Evolutionary conservation across 2,329 filamentous ascomycete species (phyloP).

Genomic region (Sporothrix pallida): DNA sequence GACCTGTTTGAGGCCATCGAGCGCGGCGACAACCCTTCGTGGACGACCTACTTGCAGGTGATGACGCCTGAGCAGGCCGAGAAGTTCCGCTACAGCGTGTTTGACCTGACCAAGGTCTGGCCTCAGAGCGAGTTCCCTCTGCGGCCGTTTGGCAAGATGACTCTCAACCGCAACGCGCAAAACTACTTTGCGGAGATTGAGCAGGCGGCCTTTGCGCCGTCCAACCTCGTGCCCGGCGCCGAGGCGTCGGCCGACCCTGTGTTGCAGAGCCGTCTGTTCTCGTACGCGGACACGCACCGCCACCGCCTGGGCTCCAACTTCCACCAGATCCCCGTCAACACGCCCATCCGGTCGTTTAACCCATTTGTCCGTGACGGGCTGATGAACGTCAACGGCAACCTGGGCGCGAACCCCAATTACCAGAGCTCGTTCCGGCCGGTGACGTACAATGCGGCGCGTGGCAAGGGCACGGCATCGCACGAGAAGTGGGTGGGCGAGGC

Average conservation of each 20-base stretch:
- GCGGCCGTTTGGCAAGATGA: conserved; percentile 65
- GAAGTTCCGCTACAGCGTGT: conserved; percentile 66
- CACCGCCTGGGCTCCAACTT: conserved; percentile 69
- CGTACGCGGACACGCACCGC: conserved; percentile 66
- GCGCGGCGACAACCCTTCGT: conserved; percentile 64
- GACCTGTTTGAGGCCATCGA: conserved; percentile 70
- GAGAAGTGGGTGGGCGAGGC: conserved; percentile 57
- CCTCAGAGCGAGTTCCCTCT: conserved; percentile 67
- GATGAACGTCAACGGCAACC: conserved; percentile 72
- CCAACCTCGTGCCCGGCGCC: conserved; percentile 67
- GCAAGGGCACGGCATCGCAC: conserved; percentile 50
- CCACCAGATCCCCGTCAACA: conserved; percentile 68
- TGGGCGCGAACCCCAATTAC: conserved; percentile 66
- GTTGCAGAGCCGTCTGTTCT: conserved; percentile 65
- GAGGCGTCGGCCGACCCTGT: conserved; percentile 67
- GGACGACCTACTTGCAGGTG: conserved; percentile 68
- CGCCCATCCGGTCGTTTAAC: conserved; percentile 61
- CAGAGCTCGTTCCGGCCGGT: conserved; percentile 56
- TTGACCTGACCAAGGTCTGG: conserved; percentile 74
- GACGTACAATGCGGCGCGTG: conserved; percentile 48
- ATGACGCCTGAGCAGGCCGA: conserved; percentile 67
- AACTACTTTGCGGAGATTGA: conserved; percentile 76
- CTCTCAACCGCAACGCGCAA: conserved; percentile 66
- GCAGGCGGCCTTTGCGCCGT: conserved; percentile 69
- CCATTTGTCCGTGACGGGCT: conserved; percentile 75